Conservation (phyloP, 441 rosid genomes). For the Flueggea neowawraea region DNA sequence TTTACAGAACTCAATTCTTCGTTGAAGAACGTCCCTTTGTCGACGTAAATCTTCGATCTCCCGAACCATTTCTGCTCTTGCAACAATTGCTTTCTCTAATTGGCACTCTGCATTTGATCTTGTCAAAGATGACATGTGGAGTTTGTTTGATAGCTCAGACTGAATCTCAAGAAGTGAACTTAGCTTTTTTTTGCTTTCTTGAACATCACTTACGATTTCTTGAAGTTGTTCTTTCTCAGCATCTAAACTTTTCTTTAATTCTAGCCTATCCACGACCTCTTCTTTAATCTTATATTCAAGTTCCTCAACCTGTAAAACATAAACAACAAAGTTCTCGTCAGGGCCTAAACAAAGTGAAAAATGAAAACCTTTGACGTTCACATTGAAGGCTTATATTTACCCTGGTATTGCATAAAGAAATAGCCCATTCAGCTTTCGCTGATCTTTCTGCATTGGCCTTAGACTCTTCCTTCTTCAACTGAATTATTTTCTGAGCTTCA, state of each 20-base stretch:
- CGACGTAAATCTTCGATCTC: conserved; percentile 64
- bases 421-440: conserved; percentile 72
- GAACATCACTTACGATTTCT: conserved; percentile 34
- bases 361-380: background rate
- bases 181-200: conserved; percentile 44
- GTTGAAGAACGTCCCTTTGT: conserved; percentile 68
- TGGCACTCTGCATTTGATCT: conserved; percentile 42
- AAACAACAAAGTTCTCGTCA: background rate
- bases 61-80: conserved; percentile 46
- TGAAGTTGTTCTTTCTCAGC: conserved; percentile 37
- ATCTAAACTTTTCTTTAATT: conserved; percentile 32
- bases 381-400: conserved; percentile 25
- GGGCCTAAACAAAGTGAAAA: background rate
- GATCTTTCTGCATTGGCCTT: conserved; percentile 52
- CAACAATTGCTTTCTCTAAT: conserved; percentile 38
- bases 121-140: conserved; percentile 31
- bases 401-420: conserved; percentile 48
- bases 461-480: conserved; percentile 38
- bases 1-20: conserved; percentile 65
- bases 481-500: conserved; percentile 47
- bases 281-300: conserved; percentile 47
- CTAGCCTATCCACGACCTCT: conserved; percentile 35
- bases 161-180: conserved; percentile 38
- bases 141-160: conserved; percentile 53
- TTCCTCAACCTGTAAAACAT: conserved; percentile 40